Evolutionary conservation across 306 rosid genomes (phyloP).

Genomic region (Fragaria vesca): DNA sequence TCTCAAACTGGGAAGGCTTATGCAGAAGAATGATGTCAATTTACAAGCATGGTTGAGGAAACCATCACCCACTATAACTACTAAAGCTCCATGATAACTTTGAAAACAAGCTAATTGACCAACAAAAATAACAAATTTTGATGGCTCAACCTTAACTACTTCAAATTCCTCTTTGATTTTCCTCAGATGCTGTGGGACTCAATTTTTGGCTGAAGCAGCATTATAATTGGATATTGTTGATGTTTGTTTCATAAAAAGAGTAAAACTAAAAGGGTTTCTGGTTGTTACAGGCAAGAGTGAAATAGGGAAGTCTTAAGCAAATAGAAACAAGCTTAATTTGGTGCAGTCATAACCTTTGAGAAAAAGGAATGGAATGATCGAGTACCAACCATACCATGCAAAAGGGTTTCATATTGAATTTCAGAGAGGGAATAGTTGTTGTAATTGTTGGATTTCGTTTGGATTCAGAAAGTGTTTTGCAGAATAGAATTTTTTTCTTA

Average conservation of each 20-base stretch:
- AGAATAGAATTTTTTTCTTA: background rate
- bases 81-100: constrained; percentile 20
- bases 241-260: background rate
- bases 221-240: background rate
- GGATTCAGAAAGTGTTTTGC: background rate
- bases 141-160: constrained; percentile 50
- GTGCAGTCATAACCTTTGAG: background rate
- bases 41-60: background rate
- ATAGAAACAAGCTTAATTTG: background rate
- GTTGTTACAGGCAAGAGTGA: background rate
- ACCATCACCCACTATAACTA: constrained; percentile 15
- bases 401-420: background rate
- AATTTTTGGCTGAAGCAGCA: background rate
- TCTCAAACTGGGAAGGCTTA: background rate
- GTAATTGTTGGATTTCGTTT: constrained; percentile 6
- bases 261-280: background rate
- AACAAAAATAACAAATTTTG: constrained; percentile 31
- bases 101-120: constrained; percentile 28
- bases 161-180: constrained; percentile 1
- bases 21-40: background rate
- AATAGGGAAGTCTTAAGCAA: background rate
- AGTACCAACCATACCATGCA: constrained; percentile 5
- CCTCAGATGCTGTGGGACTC: background rate
- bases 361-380: background rate
- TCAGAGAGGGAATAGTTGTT: background rate